phyloP scores from a whole-genome alignment of 192 early-diverging fungal species.

The Haplosporangium gracile region DNA sequence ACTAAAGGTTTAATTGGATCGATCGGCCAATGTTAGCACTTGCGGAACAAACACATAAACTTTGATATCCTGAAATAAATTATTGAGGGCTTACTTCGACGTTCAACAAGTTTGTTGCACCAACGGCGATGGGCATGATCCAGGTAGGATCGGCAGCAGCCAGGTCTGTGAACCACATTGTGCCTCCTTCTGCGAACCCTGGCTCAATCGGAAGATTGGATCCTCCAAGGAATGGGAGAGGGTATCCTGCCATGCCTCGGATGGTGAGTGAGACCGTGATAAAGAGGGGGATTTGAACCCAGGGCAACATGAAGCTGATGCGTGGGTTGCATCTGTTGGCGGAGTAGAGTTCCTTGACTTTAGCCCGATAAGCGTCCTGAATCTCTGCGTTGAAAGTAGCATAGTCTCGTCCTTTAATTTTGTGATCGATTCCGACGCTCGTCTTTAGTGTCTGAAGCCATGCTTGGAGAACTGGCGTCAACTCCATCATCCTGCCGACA shows the following conservation, averaged over 20 bases:
- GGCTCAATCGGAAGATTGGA: slow-evolving; percentile 50
- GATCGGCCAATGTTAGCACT: background rate
- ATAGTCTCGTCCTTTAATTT: slow-evolving; percentile 55
- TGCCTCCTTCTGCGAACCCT: slow-evolving; percentile 71
- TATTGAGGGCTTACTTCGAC: slow-evolving; percentile 69
- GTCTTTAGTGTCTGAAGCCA: slow-evolving; percentile 63
- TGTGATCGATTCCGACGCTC: slow-evolving; percentile 56
- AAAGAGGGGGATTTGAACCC: slow-evolving; percentile 84
- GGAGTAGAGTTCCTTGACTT: slow-evolving; percentile 69
- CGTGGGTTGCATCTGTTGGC: slow-evolving; percentile 71
- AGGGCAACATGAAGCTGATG: slow-evolving; percentile 74
- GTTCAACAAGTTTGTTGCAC: slow-evolving; percentile 73
- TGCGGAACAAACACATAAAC: background rate
- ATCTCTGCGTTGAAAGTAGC: slow-evolving; percentile 61
- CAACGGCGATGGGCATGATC: slow-evolving; percentile 77
- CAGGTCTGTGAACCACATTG: slow-evolving; percentile 76
- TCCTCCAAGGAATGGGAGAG: slow-evolving; percentile 64
- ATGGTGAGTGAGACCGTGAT: slow-evolving; percentile 75
- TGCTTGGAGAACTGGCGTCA: slow-evolving; percentile 64
- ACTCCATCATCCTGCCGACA: slow-evolving; percentile 57
- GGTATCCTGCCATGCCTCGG: slow-evolving; percentile 72
- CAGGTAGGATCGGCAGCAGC: slow-evolving; percentile 72
- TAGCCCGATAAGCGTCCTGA: slow-evolving; percentile 62
- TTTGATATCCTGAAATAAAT: background rate
- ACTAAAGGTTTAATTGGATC: slow-evolving; percentile 24